Percentiles rank a stretch among this genome's conserved stretches.
These are phyloP conservation scores for Claviceps spartinae DNA, from an alignment of 2,329 filamentous ascomycete species.

Conservation along the genomic window DNA sequence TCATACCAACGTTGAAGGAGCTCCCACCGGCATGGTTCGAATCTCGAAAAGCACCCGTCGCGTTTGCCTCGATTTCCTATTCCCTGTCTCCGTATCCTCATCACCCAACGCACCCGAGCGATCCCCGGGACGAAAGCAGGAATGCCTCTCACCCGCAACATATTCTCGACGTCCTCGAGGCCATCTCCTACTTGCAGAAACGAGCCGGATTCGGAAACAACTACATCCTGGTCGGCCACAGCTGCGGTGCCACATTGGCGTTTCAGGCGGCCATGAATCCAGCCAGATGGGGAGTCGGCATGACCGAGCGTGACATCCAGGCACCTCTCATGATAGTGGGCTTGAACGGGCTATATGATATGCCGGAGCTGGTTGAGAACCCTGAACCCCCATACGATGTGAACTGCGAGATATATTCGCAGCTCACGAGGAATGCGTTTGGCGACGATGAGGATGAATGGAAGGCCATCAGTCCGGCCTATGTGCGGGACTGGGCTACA, in stretches of 20 bases:
- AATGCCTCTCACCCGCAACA: conserved; percentile 40
- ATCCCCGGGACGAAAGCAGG: conserved; percentile 12
- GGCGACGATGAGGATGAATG: conserved; percentile 25
- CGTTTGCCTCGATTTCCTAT: conserved; percentile 6
- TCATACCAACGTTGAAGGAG: conserved; percentile 2
- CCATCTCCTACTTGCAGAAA: conserved; percentile 29
- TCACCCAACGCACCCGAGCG: conserved; percentile 4
- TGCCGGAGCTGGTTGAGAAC: conserved; percentile 16
- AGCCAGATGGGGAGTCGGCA: conserved; percentile 4
- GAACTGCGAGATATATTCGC: conserved; percentile 22
- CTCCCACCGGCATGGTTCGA: conserved; percentile 2
- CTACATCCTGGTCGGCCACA: conserved; percentile 43
- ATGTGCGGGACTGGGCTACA: conserved; percentile 2
- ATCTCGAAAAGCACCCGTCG: conserved; percentile 3
- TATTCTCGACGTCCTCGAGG: conserved; percentile 34
- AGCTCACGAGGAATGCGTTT: conserved; percentile 34
- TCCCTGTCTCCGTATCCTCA: conserved; percentile 6
- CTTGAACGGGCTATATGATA: conserved; percentile 38
- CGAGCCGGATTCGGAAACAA: conserved; percentile 26
- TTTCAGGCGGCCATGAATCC: conserved; percentile 28
- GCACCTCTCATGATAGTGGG: conserved; percentile 26
- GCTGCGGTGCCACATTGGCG: conserved; percentile 40
- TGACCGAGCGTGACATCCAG: conserved; percentile 5
- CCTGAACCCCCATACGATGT: conserved; percentile 20
- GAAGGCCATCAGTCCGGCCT: conserved; percentile 26